These are phyloP conservation scores for Suillus brevipes DNA, from an alignment of 768 basidiomycete species.

Conservation along the genomic window DNA sequence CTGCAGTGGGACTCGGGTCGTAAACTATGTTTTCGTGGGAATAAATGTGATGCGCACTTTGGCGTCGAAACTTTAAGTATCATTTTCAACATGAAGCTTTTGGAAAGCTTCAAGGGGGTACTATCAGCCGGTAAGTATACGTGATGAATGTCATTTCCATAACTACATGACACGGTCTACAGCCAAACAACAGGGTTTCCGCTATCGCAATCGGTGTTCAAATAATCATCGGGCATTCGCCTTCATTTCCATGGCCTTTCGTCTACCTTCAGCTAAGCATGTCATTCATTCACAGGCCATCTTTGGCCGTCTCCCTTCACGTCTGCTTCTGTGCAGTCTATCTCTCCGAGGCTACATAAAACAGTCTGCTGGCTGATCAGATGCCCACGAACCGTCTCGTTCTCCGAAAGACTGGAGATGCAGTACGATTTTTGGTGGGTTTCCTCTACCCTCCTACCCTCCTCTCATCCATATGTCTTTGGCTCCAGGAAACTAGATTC, in stretches of 20 bases:
- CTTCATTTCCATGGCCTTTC: conserved; percentile 1
- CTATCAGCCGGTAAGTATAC: neutral
- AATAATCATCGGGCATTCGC: neutral
- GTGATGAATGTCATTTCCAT: neutral
- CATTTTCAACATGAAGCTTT: too few relatives aligned
- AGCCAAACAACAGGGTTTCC: neutral
- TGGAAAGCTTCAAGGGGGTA: too few relatives aligned
- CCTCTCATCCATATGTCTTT: neutral
- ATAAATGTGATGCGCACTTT: neutral
- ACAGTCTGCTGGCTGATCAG: neutral
- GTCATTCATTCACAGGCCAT: neutral
- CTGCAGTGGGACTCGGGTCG: neutral
- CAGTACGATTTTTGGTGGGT: conserved; percentile 1
- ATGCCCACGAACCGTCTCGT: neutral
- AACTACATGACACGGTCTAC: neutral
- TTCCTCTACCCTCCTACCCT: neutral
- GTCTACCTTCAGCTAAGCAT: neutral
- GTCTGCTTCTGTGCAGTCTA: neutral
- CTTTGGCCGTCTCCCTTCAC: neutral
- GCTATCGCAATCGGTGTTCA: neutral
- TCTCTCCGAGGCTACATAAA: neutral
- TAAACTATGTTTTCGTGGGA: neutral
- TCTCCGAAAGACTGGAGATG: neutral
- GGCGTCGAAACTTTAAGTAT: too few relatives aligned
- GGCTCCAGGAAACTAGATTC: neutral